Evolutionary conservation across 495 filamentous ascomycete genomes (phyloP).

Genomic region (Opeltia flavorubescens): DNA sequence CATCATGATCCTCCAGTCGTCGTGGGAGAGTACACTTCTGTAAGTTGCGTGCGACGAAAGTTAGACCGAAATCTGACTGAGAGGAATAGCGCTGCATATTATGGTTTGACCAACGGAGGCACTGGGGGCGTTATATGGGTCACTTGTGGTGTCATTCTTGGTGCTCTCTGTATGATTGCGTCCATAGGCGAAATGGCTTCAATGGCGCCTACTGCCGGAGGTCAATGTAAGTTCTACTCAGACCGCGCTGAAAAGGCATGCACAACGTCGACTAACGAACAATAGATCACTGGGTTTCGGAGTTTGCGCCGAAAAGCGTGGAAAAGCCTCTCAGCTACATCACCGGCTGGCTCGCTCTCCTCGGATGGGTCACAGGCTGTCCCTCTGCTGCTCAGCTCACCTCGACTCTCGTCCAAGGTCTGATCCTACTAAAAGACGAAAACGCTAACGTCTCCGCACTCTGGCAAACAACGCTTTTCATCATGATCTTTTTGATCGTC

Average conservation of each 20-base stretch:
- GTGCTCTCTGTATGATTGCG: slow-evolving; percentile 34
- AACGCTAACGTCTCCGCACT: slow-evolving; percentile 26
- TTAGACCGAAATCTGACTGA: slow-evolving; percentile 24
- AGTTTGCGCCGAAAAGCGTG: slow-evolving; percentile 31
- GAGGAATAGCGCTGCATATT: slow-evolving; percentile 20
- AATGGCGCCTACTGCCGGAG: slow-evolving; percentile 19
- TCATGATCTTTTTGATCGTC: slow-evolving; percentile 33
- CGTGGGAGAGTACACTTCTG: slow-evolving; percentile 30
- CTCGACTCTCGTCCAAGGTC: slow-evolving; percentile 41
- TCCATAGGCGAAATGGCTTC: slow-evolving; percentile 39
- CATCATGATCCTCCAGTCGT: slow-evolving; percentile 32
- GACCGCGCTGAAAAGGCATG: background rate
- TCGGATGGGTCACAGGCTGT: slow-evolving; percentile 44
- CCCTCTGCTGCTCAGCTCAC: slow-evolving; percentile 38
- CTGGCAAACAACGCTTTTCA: slow-evolving; percentile 41
- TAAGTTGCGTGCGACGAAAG: background rate
- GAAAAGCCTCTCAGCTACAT: slow-evolving; percentile 43
- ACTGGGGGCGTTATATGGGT: slow-evolving; percentile 40
- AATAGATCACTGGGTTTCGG: slow-evolving; percentile 32
- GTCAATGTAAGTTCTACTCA: slow-evolving; percentile 26
- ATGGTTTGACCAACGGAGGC: slow-evolving; percentile 38
- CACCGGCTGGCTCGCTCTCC: slow-evolving; percentile 39
- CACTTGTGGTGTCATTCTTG: slow-evolving; percentile 31
- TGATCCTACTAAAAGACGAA: slow-evolving; percentile 37
- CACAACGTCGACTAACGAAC: background rate